These are phyloP conservation scores for Trichoderma polysporum DNA, from an alignment of 2,329 filamentous ascomycete species.

Conservation along the genomic window DNA sequence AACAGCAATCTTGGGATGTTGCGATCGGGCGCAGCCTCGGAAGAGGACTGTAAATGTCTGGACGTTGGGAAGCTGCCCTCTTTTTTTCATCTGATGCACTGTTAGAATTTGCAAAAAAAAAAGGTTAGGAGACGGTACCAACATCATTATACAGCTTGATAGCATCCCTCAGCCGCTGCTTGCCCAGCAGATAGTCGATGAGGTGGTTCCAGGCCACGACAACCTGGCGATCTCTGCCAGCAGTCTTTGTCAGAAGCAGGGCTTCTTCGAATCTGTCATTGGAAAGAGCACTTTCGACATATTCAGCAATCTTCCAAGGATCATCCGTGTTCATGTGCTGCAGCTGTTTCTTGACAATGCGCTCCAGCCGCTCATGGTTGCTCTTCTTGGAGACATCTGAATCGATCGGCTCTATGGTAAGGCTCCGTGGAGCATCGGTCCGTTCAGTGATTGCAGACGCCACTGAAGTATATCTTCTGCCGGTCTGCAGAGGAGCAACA, in stretches of 20 bases:
- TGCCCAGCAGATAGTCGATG: constrained; percentile 67
- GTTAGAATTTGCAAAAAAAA: neutral
- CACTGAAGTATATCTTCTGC: constrained; percentile 23
- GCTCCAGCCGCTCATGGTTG: constrained; percentile 33
- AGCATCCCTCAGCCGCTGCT: constrained; percentile 60
- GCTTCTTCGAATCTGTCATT: constrained; percentile 66
- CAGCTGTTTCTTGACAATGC: constrained; percentile 55
- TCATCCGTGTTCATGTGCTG: constrained; percentile 65
- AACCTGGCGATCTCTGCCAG: constrained; percentile 64
- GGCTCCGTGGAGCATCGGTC: constrained; percentile 27
- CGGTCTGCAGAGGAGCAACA: constrained; percentile 20
- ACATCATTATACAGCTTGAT: constrained; percentile 89
- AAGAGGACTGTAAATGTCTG: constrained; percentile 85
- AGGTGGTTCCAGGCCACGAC: constrained; percentile 86
- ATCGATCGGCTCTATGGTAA: constrained; percentile 25
- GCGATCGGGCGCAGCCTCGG: constrained; percentile 65
- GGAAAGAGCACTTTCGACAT: constrained; percentile 61
- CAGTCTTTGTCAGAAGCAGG: constrained; percentile 63
- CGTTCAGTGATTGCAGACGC: constrained; percentile 3
- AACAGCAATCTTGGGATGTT: constrained; percentile 59
- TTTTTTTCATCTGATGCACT: constrained; percentile 81
- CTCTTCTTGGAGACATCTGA: constrained; percentile 23
- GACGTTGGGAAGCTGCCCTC: constrained; percentile 74
- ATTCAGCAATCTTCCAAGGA: constrained; percentile 68
- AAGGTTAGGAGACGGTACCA: neutral